phyloP scores from a whole-genome alignment of 2,329 filamentous ascomycete genomes.

The Paraconiothyrium sp. region DNA sequence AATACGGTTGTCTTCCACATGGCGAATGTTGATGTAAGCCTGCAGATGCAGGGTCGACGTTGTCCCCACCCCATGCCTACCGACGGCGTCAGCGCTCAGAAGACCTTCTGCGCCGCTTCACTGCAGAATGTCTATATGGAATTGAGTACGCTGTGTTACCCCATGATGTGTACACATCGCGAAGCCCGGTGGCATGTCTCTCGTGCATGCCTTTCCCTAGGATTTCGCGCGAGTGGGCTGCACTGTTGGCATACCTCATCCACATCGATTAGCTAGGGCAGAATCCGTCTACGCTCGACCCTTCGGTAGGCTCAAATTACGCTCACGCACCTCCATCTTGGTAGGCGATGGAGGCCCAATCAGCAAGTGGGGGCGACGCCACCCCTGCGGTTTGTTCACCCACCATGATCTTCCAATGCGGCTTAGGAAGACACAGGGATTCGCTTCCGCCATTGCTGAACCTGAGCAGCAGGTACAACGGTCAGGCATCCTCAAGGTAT shows the following conservation, averaged over 20 bases:
- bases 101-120: constrained; percentile 1
- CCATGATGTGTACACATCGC: background rate
- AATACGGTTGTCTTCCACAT: background rate
- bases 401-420: background rate
- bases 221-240: constrained; percentile 4
- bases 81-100: background rate
- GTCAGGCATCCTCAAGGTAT: background rate
- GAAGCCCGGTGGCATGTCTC: background rate
- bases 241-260: background rate
- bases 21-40: constrained; percentile 9
- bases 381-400: constrained; percentile 3
- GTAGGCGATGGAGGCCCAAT: background rate
- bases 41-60: background rate
- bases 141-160: background rate
- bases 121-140: background rate
- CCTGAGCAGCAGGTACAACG: background rate
- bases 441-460: background rate
- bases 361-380: background rate
- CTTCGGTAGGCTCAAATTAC: constrained; percentile 8
- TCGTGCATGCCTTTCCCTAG: background rate
- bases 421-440: constrained; percentile 5
- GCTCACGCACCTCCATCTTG: constrained; percentile 5
- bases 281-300: constrained; percentile 6
- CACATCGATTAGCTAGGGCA: constrained; percentile 1
- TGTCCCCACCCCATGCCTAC: background rate